Evolutionary conservation across 345 rosid genomes (phyloP).

Genomic region (Isatis tinctoria): DNA sequence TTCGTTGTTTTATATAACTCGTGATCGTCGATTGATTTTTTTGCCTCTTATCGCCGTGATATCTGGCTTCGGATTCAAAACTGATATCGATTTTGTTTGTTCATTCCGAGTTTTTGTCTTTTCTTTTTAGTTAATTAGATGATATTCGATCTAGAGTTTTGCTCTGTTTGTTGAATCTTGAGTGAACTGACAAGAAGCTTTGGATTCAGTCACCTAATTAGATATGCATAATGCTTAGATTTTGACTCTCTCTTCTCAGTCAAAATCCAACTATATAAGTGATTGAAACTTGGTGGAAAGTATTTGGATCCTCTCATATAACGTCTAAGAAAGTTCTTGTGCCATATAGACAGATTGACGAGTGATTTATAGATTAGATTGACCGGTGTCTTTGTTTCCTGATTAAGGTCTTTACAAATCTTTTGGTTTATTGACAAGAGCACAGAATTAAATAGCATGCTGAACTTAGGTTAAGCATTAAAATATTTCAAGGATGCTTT

Average conservation of each 20-base stretch:
- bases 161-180: too few species aligned
- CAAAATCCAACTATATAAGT: too few species aligned
- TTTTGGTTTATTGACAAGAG: background rate
- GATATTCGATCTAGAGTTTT: too few species aligned
- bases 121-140: too few species aligned
- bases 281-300: too few species aligned
- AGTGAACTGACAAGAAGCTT: too few species aligned
- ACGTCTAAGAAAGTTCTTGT: too few species aligned
- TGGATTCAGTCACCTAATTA: too few species aligned
- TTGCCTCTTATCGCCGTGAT: background rate
- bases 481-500: background rate
- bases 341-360: background rate
- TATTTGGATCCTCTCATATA: too few species aligned
- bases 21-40: slow-evolving; percentile 1
- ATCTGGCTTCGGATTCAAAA: background rate
- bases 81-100: background rate
- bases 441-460: background rate
- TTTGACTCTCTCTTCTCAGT: too few species aligned
- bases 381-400: background rate
- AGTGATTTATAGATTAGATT: background rate
- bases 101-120: too few species aligned
- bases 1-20: background rate
- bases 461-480: background rate
- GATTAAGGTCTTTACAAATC: background rate
- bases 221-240: too few species aligned